These are phyloP conservation scores for Eimeria sp. DNA, from an alignment of 169 alveolate species.

Conservation along the genomic window DNA sequence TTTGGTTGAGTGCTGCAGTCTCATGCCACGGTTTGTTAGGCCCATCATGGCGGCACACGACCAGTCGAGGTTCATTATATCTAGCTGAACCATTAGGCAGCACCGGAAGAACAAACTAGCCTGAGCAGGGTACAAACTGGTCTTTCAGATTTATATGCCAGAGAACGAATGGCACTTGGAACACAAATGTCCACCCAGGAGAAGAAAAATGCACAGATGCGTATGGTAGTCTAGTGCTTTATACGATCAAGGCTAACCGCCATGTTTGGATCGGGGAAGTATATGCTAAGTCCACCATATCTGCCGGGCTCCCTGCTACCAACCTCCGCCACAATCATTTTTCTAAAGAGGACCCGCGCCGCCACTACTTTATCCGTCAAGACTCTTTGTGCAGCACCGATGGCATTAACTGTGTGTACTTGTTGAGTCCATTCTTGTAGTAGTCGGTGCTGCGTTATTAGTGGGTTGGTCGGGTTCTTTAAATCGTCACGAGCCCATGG, in stretches of 20 bases:
- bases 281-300: slow-evolving; percentile 85
- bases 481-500: neutral
- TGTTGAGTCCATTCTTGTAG: neutral
- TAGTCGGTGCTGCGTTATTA: neutral
- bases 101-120: neutral
- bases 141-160: neutral
- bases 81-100: neutral
- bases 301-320: slow-evolving; percentile 74
- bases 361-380: slow-evolving; percentile 80
- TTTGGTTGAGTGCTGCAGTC: neutral
- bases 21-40: neutral
- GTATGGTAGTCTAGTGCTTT: neutral
- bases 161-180: neutral
- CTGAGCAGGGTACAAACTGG: neutral
- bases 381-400: slow-evolving; percentile 68
- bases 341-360: slow-evolving; percentile 48
- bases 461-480: neutral
- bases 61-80: neutral
- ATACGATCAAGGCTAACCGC: slow-evolving; percentile 64
- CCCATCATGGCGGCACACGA: neutral
- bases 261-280: slow-evolving; percentile 85
- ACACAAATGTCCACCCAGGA: neutral
- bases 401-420: neutral
- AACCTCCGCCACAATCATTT: slow-evolving; percentile 77
- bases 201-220: neutral